Conservation (phyloP, 441 rosid species). For the Sinapis alba region DNA sequence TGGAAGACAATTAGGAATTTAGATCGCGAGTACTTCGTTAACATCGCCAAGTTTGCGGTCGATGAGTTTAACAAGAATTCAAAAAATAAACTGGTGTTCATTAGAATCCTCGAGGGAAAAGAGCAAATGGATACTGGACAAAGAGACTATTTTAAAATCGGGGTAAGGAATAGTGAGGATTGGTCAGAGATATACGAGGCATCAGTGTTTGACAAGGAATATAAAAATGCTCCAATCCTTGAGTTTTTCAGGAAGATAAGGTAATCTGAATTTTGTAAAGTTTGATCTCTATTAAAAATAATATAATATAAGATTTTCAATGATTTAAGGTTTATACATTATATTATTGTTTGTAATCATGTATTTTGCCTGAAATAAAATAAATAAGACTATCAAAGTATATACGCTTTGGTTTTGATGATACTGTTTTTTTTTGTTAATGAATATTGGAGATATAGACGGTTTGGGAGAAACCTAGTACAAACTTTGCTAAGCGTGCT, state of each 20-base stretch:
- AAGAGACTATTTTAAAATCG: not conserved
- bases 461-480: no score
- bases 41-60: not conserved
- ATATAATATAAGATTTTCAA: not conserved
- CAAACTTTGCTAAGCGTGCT: no score
- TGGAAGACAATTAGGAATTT: not conserved
- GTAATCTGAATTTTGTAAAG: no score
- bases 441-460: no score
- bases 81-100: not conserved
- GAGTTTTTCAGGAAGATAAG: not conserved
- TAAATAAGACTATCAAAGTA: not conserved
- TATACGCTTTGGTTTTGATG: not conserved
- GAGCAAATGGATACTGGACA: not conserved
- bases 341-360: not conserved
- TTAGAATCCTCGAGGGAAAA: not conserved
- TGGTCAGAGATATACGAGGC: not conserved
- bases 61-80: not conserved
- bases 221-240: not conserved
- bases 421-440: not conserved
- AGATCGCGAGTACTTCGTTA: not conserved
- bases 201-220: not conserved
- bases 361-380: not conserved
- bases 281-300: no score
- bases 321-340: not conserved
- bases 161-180: not conserved